Percentiles rank a stretch among this genome's conserved stretches.
These are phyloP conservation scores for Alternaria sp. DNA, from an alignment of 2,329 filamentous ascomycete genomes.

Conservation along the genomic window DNA sequence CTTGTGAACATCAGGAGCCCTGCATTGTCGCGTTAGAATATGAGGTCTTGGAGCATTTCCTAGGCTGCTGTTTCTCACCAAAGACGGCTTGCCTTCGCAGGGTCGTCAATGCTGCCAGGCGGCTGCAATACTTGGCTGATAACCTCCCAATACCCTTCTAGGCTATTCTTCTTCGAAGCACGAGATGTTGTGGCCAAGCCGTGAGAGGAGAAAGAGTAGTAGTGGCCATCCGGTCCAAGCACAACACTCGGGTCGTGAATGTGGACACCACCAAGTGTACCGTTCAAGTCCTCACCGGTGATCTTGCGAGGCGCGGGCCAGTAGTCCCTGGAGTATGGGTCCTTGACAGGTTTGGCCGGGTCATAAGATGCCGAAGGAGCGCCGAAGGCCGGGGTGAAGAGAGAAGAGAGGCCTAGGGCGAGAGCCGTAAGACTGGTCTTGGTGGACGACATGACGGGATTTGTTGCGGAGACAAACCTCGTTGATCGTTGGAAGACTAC, in stretches of 20 bases:
- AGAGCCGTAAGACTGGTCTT: neutral
- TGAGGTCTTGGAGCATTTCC: neutral
- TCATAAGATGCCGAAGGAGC: neutral
- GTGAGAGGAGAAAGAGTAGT: slow-evolving; percentile 15
- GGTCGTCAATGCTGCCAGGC: slow-evolving; percentile 13
- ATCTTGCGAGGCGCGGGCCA: slow-evolving; percentile 10
- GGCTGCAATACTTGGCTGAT: slow-evolving; percentile 11
- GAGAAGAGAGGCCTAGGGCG: neutral
- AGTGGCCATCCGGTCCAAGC: slow-evolving; percentile 16
- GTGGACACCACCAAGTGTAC: slow-evolving; percentile 14
- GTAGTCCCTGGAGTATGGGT: neutral
- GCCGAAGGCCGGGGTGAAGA: neutral
- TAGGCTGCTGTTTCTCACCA: slow-evolving; percentile 6
- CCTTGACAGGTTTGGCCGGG: neutral
- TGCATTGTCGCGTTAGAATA: neutral
- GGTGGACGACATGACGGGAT: neutral
- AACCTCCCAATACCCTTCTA: slow-evolving; percentile 14
- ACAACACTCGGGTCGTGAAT: slow-evolving; percentile 15
- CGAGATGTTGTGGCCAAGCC: slow-evolving; percentile 12
- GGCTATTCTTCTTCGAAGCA: slow-evolving; percentile 14
- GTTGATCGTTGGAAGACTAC: neutral
- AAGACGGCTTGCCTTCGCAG: slow-evolving; percentile 9
- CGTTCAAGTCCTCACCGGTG: slow-evolving; percentile 11
- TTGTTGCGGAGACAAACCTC: neutral
- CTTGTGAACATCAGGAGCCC: slow-evolving; percentile 27